Conservation (phyloP, 176 grass and related monocot species). For the Eremochloa ophiuroides region DNA sequence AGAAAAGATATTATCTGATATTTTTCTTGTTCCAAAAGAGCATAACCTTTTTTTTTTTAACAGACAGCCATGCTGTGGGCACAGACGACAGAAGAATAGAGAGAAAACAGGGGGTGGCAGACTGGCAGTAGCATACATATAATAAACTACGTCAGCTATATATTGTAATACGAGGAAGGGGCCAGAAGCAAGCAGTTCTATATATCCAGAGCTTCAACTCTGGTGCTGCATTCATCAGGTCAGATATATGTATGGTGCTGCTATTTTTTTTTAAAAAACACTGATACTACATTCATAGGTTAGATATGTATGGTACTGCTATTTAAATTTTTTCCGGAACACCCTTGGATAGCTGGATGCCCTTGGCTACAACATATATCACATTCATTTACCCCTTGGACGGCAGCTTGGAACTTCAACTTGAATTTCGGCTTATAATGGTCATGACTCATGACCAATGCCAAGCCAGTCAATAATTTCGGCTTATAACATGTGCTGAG, state of each 20-base stretch:
- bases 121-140: neutral
- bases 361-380: neutral
- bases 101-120: neutral
- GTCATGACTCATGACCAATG: neutral
- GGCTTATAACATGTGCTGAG: neutral
- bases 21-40: neutral
- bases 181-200: neutral
- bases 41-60: neutral
- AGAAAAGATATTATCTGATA: neutral
- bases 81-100: neutral
- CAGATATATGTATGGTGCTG: no score
- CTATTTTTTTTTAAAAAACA: no score
- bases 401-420: neutral
- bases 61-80: neutral
- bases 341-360: neutral
- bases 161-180: neutral
- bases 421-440: neutral
- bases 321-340: no score
- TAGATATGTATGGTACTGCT: neutral
- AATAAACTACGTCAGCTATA: neutral
- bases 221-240: no score
- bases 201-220: no score
- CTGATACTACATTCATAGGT: neutral
- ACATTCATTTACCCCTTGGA: neutral
- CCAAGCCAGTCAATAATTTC: neutral